Base-by-base conservation (phyloP, 768 basidiomycete genomes). In the Leccinellum luteum region DNA sequence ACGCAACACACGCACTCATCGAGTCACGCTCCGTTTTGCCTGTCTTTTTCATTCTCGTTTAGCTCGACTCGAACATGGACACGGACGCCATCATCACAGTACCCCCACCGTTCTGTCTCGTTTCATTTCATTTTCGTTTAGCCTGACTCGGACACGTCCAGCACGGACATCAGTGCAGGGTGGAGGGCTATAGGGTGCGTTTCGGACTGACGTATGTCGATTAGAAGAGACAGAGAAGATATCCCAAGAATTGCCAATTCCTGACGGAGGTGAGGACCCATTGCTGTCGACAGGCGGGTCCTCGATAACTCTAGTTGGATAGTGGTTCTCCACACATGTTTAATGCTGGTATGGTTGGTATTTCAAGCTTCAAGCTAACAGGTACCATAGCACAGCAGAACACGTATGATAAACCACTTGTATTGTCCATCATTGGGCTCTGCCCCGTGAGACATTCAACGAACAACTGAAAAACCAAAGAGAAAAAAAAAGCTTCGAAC, bases 181-280 rank as follows among this genome's bases (percentile, higher is more conserved):
- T 86, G 25, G 87, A 88, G 57, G 86, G 87, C 21, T 88, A 88
- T 62, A 69, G 66, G 27, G 85, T 85, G 4, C 84, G 87, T 3
- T 90, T 90, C 65, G 87, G 87, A 56, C 78, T 87, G 56, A 89
- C 86, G 14, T 86, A 89, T 64, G 86, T 90, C 55, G 84, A 90
- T 71, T 89, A 88, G 69, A 73, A 80, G 52, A 87, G 86, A 2
- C 87, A 87, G 70, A 76, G 84, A 71, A 78, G 87, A 27, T 81
- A 81, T 65, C 85, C 86, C 14, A 89, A 89, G 67, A 81, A 80
- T 14, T 19, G 84, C 80, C 27, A 76, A 58, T 86, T 87, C 74
- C 64, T 88, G 23, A 68, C 79, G 47, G 76, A 86, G 78, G 85
- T 84, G 49, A 41, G 75, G 27, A 15, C 19, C 4, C 41, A 43